A percentile compares a stretch with the other conserved stretches of the same genome.
Conservation (phyloP, 805 yeast species). For the Candida pini region DNA sequence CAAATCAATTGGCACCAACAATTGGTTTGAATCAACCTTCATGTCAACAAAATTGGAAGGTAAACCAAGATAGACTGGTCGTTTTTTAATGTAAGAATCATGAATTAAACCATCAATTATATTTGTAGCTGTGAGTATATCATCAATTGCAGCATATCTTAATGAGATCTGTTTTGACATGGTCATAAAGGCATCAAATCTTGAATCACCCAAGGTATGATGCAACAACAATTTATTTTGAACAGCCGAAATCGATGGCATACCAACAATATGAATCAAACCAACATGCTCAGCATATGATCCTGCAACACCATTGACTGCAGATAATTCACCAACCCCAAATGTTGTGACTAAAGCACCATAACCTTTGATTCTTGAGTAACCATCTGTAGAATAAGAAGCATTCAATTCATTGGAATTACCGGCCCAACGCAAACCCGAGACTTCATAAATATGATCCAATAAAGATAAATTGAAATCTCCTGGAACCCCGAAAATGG, state of each 20-base stretch:
- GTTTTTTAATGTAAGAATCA: constrained; percentile 63
- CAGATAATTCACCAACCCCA: constrained; percentile 87
- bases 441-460: constrained; percentile 69
- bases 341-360: constrained; percentile 76
- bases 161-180: constrained; percentile 72
- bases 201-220: constrained; percentile 82
- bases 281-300: constrained; percentile 89
- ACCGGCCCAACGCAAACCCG: constrained; percentile 82
- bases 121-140: constrained; percentile 58
- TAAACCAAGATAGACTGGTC: constrained; percentile 78
- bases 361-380: constrained; percentile 74
- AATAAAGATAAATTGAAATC: constrained; percentile 71
- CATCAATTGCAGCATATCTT: constrained; percentile 60
- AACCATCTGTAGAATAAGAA: constrained; percentile 85
- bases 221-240: constrained; percentile 68
- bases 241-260: constrained; percentile 72
- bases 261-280: constrained; percentile 78
- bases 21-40: constrained; percentile 48
- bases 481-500: constrained; percentile 78
- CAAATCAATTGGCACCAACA: constrained; percentile 63
- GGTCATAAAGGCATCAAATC: constrained; percentile 69
- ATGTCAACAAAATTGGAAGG: constrained; percentile 78
- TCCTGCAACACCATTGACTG: constrained; percentile 84
- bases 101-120: constrained; percentile 71
- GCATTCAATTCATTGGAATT: constrained; percentile 89